Percentiles rank a stretch among this genome's conserved stretches.
Evolutionary conservation across 306 rosid species (phyloP).

Genomic region (Quercus cerris): DNA sequence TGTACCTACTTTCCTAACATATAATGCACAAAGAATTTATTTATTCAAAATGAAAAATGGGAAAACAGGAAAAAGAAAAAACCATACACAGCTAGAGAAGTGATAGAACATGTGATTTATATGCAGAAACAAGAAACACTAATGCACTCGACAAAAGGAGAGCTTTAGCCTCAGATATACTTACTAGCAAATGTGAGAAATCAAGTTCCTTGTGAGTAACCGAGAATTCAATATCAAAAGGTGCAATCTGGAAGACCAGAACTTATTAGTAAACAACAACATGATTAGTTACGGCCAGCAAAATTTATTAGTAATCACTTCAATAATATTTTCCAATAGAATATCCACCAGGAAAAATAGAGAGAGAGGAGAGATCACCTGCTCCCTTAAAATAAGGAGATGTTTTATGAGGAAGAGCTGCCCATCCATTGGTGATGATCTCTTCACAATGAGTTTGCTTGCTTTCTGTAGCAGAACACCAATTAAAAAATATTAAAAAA

Average conservation of each 20-base stretch:
- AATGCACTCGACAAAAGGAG: slow-evolving; percentile 20
- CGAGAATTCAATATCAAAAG: slow-evolving; percentile 87
- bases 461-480: slow-evolving; percentile 65
- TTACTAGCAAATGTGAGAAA: slow-evolving; percentile 97
- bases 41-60: background rate
- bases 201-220: slow-evolving; percentile 98
- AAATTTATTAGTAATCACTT: slow-evolving; percentile 14
- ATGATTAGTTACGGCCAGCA: background rate
- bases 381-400: slow-evolving; percentile 93
- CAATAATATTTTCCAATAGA: slow-evolving; percentile 11
- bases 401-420: slow-evolving; percentile 96
- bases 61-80: background rate
- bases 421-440: slow-evolving; percentile 93
- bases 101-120: background rate
- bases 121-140: slow-evolving; percentile 9
- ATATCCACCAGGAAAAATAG: slow-evolving; percentile 6
- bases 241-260: slow-evolving; percentile 72
- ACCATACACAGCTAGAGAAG: background rate
- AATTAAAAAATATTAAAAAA: background rate
- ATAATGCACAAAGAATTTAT: background rate
- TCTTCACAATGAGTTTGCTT: slow-evolving; percentile 81
- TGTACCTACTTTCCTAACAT: too few species aligned
- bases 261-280: slow-evolving; percentile 7
- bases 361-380: slow-evolving; percentile 45
- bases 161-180: slow-evolving; percentile 40